Base-by-base conservation (phyloP, 139 green algal genomes). In the Penium margaritaceum region DNA sequence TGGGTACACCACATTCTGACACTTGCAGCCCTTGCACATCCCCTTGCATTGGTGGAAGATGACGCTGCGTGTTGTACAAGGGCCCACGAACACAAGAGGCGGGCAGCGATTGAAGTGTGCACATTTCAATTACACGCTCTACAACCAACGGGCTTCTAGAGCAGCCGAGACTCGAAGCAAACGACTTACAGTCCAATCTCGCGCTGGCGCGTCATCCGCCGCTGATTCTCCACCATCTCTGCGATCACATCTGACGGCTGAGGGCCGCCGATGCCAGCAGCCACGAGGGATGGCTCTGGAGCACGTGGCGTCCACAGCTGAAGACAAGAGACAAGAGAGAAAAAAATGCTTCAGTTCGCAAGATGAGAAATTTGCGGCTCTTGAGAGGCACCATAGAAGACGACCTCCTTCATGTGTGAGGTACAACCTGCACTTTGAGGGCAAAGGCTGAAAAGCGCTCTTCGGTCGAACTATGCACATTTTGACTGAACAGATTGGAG, bases 181-280 rank as follows among this genome's bases (percentile, higher is more conserved):
- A 9, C 35, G 44, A 46, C 68, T 70, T 27, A 76, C 68, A 70
- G 9, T 32, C 61, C 15, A n/a, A 76, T 32, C 17, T 76, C 68
- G n/a, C 68, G n/a, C 21, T 24, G 68, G 3, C 68, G 46, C 29
- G 27, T 36, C 68, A 76, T 76, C n/a, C 68, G 68, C 37, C 44
- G 47, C 68, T 76, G 68, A 21, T 76, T 76, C 34, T 76, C 68
- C 19, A 32, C 68, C 29, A 76, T 76, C 51, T 70, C 46, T 30
- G 6, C 36, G 19, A 69, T 30, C 5, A 38, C 24, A 30, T 76
- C 68, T 7, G 37, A 51, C 27, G 68, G 33, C 17, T 76, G 51
- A 34, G 68, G 68, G n/a, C 66, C 66, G 5, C 6, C 38, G 33
- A 43, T 3, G 21, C 66, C 41, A 19, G 21, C 41, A 35, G 66